A percentile compares a stretch with the other conserved stretches of the same genome.
Conservation (phyloP, 192 early-diverging fungal genomes). For the Thamnidium elegans region DNA sequence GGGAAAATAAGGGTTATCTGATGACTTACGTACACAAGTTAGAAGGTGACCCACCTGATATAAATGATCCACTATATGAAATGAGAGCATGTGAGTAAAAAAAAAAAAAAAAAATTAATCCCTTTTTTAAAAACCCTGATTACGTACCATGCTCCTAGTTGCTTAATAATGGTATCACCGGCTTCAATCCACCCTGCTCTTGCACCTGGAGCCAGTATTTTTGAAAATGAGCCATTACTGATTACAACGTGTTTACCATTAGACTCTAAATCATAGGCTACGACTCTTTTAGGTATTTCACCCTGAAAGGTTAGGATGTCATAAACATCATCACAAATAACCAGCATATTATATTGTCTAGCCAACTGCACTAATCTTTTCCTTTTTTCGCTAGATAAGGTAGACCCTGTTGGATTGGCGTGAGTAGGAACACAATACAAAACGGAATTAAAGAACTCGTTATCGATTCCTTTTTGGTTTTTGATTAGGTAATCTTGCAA, state of each 20-base stretch:
- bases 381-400: constrained; percentile 10
- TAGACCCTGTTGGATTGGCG: constrained; percentile 32
- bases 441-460: constrained; percentile 16
- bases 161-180: constrained; percentile 7
- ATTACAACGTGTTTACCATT: constrained; percentile 7
- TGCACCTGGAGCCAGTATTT: constrained; percentile 30
- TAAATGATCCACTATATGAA: constrained; percentile 29
- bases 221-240: constrained; percentile 36
- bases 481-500: neutral
- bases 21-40: constrained; percentile 17
- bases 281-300: constrained; percentile 4
- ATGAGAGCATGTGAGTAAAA: neutral
- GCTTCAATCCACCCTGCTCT: constrained; percentile 34
- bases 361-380: constrained; percentile 25
- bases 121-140: neutral
- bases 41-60: constrained; percentile 33
- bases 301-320: constrained; percentile 32
- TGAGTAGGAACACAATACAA: constrained; percentile 37
- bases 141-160: constrained; percentile 17
- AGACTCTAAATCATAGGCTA: constrained; percentile 22
- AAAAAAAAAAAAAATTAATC: too few species aligned
- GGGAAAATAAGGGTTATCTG: neutral
- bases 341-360: constrained; percentile 21
- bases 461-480: neutral
- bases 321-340: constrained; percentile 40